Evolutionary conservation across 352 stramenopile genomes (phyloP), one percentile per base, ranked within the genome.

Genomic region (Globisporangium megalacanthum): DNA sequence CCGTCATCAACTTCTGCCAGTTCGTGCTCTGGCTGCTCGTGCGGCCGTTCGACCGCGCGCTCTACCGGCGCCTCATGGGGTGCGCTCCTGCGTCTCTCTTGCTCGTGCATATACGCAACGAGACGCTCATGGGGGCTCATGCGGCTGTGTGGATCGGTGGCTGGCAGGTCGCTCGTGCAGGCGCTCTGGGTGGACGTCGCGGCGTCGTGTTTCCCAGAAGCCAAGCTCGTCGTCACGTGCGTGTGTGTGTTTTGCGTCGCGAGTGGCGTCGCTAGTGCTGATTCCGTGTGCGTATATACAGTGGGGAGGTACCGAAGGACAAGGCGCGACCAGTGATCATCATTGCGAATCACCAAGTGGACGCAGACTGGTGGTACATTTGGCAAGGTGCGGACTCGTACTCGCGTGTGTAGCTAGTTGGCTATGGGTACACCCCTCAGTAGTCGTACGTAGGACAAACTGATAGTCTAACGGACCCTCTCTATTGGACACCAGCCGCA

Each of bases 351-450:
- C 92, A 98, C 70, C 75, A 97, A 48, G 78, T 94, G 37, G 88
- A 98, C 67, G 87, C 79, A 11, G 94, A 98, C 73, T 97, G 89
- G 75, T 97, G 90, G 91, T 97, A 93, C 65, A 79, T 97, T 48
- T 97, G 91, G 82, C 82, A 94, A 62, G 54, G 68, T 75, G 31
- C n/a, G 49, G 60, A 8, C 15, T 29, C 25, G 49, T 64, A 8
- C 15, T 29, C 25, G 25, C 25, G 25, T 29, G 25, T 29, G 25
- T 29, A 4, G 4, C 25, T 29, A 4, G 4, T 4, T 14, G n/a
- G 39, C 15, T 44, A 2, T 44, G 37, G 37, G 11, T 17, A 15
- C 11, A 9, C 10, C 11, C 10, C 36, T 42, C 6, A 61, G 25
- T 29, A 29, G 25, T 29, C 25, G 2, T 29, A 29, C 25, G 25